Evolutionary conservation across 2,329 filamentous ascomycete species (phyloP).

Genomic region (Phaeophleospora eucalypticola): DNA sequence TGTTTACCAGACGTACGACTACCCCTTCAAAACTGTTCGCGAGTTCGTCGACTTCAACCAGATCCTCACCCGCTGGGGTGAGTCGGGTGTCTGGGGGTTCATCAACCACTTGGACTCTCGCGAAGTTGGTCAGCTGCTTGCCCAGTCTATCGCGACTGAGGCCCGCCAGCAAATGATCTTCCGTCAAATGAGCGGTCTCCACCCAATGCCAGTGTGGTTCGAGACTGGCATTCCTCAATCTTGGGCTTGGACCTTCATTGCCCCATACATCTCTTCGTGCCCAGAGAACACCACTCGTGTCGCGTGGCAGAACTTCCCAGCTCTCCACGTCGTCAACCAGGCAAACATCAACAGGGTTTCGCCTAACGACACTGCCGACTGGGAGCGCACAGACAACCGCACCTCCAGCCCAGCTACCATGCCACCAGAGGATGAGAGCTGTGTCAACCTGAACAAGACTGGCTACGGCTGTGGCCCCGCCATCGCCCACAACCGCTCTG

Average conservation of each 20-base stretch:
- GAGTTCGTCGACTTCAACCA: conserved; percentile 82
- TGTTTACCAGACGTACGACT: no score
- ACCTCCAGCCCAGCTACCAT: conserved; percentile 53
- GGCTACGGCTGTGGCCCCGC: conserved; percentile 59
- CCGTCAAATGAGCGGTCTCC: conserved; percentile 74
- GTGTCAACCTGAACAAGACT: conserved; percentile 53
- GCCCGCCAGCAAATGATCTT: conserved; percentile 81
- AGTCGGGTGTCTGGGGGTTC: conserved; percentile 78
- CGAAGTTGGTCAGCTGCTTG: conserved; percentile 66
- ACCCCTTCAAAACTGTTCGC: conserved; percentile 68
- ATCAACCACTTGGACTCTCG: conserved; percentile 72
- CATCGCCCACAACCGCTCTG: conserved; percentile 64
- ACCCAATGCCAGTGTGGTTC: conserved; percentile 81
- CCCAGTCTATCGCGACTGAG: conserved; percentile 74
- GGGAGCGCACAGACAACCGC: conserved; percentile 61
- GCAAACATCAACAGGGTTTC: conserved; percentile 68
- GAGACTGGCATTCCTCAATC: conserved; percentile 74
- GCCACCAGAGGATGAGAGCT: conserved; percentile 47
- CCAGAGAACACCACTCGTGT: conserved; percentile 69
- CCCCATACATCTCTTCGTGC: conserved; percentile 75
- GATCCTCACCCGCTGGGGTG: conserved; percentile 77
- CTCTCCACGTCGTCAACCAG: conserved; percentile 67
- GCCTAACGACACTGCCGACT: conserved; percentile 56
- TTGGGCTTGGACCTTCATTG: conserved; percentile 78
- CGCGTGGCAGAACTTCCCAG: conserved; percentile 80